These are phyloP conservation scores for Dendrobium catenatum DNA, from an alignment of 106 monocot species.

Conservation along the genomic window DNA sequence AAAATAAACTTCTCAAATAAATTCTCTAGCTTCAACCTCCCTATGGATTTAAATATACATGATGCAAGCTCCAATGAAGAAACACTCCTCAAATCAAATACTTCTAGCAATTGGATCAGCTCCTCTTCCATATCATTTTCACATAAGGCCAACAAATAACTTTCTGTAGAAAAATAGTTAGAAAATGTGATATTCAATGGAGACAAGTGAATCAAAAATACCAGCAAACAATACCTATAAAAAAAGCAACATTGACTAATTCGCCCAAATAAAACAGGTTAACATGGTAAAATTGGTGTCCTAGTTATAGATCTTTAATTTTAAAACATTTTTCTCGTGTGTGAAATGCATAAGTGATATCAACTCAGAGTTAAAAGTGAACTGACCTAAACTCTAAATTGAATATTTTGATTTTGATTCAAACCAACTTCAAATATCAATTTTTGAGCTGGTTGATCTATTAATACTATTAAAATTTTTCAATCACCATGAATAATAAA, in stretches of 20 bases:
- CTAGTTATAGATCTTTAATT: background rate
- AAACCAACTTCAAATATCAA: too few relatives aligned
- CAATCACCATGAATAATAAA: too few relatives aligned
- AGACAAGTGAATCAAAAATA: background rate
- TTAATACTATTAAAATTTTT: too few relatives aligned
- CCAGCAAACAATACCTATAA: background rate
- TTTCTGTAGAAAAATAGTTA: conserved; percentile 44
- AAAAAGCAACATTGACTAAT: background rate
- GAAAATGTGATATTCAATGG: background rate
- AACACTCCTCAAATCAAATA: conserved; percentile 42
- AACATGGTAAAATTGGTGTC: background rate
- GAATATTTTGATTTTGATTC: too few relatives aligned
- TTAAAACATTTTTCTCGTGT: too few relatives aligned
- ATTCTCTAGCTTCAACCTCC: conserved; percentile 49
- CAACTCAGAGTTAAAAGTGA: too few relatives aligned
- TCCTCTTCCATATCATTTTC: conserved; percentile 61
- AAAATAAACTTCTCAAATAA: conserved; percentile 41
- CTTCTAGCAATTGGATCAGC: conserved; percentile 43
- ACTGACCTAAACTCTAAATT: too few relatives aligned
- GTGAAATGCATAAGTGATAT: too few relatives aligned
- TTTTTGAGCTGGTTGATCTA: too few relatives aligned
- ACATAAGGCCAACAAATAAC: conserved; percentile 74
- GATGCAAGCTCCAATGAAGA: conserved; percentile 33
- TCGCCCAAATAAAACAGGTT: background rate
- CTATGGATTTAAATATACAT: conserved; percentile 59